Conservation (phyloP, 2,329 filamentous ascomycete genomes). For the Aspergillus brasiliensis region DNA sequence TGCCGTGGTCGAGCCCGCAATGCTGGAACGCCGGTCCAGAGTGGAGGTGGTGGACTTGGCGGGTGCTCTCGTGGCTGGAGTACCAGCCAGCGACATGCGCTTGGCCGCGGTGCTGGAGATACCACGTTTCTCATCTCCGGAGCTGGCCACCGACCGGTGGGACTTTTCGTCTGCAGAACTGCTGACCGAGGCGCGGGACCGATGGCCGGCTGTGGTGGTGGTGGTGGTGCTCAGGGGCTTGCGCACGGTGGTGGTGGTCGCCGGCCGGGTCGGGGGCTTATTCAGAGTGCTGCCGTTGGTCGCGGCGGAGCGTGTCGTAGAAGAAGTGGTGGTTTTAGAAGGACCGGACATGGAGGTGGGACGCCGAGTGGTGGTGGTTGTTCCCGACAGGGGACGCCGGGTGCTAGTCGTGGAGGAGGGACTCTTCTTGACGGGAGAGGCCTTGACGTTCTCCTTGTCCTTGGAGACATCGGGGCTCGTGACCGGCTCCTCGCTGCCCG, state of each 20-base stretch:
- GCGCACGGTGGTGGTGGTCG: slow-evolving; percentile 34
- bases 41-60: slow-evolving; percentile 35
- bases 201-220: slow-evolving; percentile 41
- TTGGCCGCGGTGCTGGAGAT: slow-evolving; percentile 45
- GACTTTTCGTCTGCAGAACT: slow-evolving; percentile 48
- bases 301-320: slow-evolving; percentile 31
- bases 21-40: slow-evolving; percentile 41
- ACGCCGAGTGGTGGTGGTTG: slow-evolving; percentile 38
- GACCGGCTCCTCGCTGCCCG: slow-evolving; percentile 35
- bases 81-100: slow-evolving; percentile 47
- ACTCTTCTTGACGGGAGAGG: slow-evolving; percentile 37
- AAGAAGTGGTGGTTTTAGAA: slow-evolving; percentile 30
- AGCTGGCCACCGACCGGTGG: slow-evolving; percentile 42
- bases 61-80: slow-evolving; percentile 38
- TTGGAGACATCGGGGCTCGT: slow-evolving; percentile 40
- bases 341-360: slow-evolving; percentile 38
- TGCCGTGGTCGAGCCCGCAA: slow-evolving; percentile 36
- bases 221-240: slow-evolving; percentile 41
- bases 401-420: slow-evolving; percentile 26
- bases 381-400: slow-evolving; percentile 38
- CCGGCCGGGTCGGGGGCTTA: slow-evolving; percentile 49
- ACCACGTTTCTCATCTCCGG: slow-evolving; percentile 48
- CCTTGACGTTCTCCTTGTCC: slow-evolving; percentile 36
- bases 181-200: slow-evolving; percentile 45
- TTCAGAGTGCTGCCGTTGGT: slow-evolving; percentile 43